Evolutionary conservation across 1,284 basidiomycete species (phyloP).

Genomic region (Erythrobasidium hasegawianum): DNA sequence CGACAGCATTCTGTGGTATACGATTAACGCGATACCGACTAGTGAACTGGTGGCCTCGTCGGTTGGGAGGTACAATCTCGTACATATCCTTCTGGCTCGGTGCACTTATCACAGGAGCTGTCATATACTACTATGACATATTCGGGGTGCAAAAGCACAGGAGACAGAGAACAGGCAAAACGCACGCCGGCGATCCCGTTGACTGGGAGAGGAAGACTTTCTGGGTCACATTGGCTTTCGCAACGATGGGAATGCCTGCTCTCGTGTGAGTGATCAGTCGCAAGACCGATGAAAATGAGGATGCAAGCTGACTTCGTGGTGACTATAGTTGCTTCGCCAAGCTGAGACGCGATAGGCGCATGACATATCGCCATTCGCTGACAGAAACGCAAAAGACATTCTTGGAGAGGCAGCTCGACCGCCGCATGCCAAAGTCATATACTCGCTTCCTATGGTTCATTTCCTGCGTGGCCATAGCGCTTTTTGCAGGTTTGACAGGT

Average conservation of each 20-base stretch:
- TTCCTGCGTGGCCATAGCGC: slow-evolving; percentile 54
- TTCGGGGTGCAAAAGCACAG: slow-evolving; percentile 43
- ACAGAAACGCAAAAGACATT: slow-evolving; percentile 52
- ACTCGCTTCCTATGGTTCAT: slow-evolving; percentile 59
- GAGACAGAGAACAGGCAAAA: slow-evolving; percentile 37
- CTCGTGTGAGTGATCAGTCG: slow-evolving; percentile 47
- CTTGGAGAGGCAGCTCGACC: slow-evolving; percentile 51
- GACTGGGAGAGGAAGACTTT: slow-evolving; percentile 59
- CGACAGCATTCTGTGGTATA: too few species aligned
- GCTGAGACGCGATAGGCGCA: slow-evolving; percentile 42
- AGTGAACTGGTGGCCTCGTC: slow-evolving; percentile 52
- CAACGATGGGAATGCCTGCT: slow-evolving; percentile 57
- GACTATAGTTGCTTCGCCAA: slow-evolving; percentile 42
- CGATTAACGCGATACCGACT: not conserved
- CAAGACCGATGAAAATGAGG: not conserved
- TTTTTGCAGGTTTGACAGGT: slow-evolving; percentile 57
- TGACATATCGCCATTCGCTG: slow-evolving; percentile 48
- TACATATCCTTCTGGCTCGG: slow-evolving; percentile 55
- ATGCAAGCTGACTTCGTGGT: not conserved
- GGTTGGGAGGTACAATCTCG: slow-evolving; percentile 54
- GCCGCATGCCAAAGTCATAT: slow-evolving; percentile 56
- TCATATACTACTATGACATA: slow-evolving; percentile 53
- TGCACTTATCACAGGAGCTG: slow-evolving; percentile 52
- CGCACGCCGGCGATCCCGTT: slow-evolving; percentile 36
- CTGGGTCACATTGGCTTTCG: slow-evolving; percentile 57